Base-by-base conservation (phyloP, 2,329 filamentous ascomycete genomes). In the Aspergillus sp. region DNA sequence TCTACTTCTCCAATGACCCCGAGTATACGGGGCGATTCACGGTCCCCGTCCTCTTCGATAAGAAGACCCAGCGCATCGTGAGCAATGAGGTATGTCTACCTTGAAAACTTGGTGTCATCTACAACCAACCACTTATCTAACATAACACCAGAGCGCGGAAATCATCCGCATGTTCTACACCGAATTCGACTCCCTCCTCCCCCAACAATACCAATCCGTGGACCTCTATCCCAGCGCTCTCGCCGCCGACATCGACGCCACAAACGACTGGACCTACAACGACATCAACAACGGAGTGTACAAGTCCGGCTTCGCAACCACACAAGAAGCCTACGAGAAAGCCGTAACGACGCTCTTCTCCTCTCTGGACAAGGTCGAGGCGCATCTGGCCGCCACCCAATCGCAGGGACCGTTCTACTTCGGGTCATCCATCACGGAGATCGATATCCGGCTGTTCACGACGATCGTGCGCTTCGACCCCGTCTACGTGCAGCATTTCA, bases 91-190 rank as follows among this genome's bases (percentile, higher is more conserved):
- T 79, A 63, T 39, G 67, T 60, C n/a, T 22, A 29, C 56, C 26
- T 9, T 12, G 4, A 6, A 14, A 29, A 12, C 20, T 46, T 45
- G n/a, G 14, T 14, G 7, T 49, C 10, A 49, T 11, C 32, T 29
- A 46, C 10, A n/a, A 62, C 55, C 26, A 66, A 51, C 39, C 6
- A 29, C 10, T 2, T 16, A 36, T 39, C 16, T 14, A 47, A 47
- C 45, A 5, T 11, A 6, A 24, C 10, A 36, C 12, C 62, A 78
- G 77, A 81, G 90, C 75, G 88, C 88, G 66, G 93, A 97, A 79
- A 96, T 97, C 73, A 87, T 96, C 74, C 88, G 93, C 72, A 96
- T 96, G 90, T 81, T 97, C 62, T 90, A 90, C 72, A 84, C 83
- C 47, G 90, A 87, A 74, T 98, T 98, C 72, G 88, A 98, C 74